Evolutionary conservation across 2,329 filamentous ascomycete species (phyloP).

Genomic region (Colletotrichum agaves): DNA sequence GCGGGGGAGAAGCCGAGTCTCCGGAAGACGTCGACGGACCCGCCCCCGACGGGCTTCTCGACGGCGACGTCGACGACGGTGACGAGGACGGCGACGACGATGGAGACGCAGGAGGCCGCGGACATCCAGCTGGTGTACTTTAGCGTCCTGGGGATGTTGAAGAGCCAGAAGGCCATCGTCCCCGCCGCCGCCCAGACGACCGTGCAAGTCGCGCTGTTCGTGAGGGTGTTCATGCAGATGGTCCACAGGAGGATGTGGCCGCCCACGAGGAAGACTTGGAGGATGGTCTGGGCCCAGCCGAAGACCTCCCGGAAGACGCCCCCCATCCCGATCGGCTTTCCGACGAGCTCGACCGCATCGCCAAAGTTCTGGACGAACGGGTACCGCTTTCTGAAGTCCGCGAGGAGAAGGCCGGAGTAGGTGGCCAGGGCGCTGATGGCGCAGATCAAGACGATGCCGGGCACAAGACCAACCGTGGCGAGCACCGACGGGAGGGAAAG

Average conservation of each 20-base stretch:
- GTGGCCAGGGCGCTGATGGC: conserved; percentile 76
- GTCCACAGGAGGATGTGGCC: conserved; percentile 75
- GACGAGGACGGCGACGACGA: conserved; percentile 70
- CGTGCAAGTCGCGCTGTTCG: conserved; percentile 68
- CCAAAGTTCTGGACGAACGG: conserved; percentile 75
- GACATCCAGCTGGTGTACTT: conserved; percentile 72
- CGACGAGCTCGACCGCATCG: conserved; percentile 71
- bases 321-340: conserved; percentile 57
- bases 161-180: conserved; percentile 65
- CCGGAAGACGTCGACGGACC: conserved; percentile 46
- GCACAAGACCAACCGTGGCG: conserved; percentile 76
- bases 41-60: conserved; percentile 51
- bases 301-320: conserved; percentile 67
- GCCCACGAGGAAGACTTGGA: conserved; percentile 75
- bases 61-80: conserved; percentile 73
- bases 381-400: conserved; percentile 77
- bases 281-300: conserved; percentile 68
- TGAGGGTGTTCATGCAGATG: conserved; percentile 75
- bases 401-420: conserved; percentile 63
- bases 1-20: conserved; percentile 60
- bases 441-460: conserved; percentile 76
- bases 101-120: conserved; percentile 72
- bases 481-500: conserved; percentile 83
- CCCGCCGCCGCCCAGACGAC: conserved; percentile 72
- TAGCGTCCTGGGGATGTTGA: conserved; percentile 71